Base-by-base conservation (phyloP, 768 basidiomycete species). In the Lentinula detonsa region DNA sequence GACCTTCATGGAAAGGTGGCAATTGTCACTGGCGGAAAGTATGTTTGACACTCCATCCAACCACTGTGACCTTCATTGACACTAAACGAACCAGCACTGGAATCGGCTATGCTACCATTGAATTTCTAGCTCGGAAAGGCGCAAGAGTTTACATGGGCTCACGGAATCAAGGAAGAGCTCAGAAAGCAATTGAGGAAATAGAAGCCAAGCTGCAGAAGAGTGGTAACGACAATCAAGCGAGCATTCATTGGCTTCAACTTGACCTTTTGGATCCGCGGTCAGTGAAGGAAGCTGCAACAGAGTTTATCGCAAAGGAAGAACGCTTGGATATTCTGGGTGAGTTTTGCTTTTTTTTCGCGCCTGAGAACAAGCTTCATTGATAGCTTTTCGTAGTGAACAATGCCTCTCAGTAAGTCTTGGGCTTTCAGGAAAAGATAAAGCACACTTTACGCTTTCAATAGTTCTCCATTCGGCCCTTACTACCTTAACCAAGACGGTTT, bases 21-120 rank as follows among this genome's bases (percentile, higher is more conserved):
- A 1, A 66, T 84, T n/a, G 78, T 83, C 39, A 81, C 80, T 0
- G 83, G 83, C 10, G 81, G 80, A 58, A 79, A 76, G 79, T 78
- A 51, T 53, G 75, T 70, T 15, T 6, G 1, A 40, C 13, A 42
- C 52, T 35, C 48, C 63, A n/a, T 57, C 43, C 7, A 59, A 60
- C 23, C 40, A 28, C 28, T 28, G 28, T 28, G 2, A 28, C 28
- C 28, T 59, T n/a, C 61, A 55, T 43, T 54, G 23, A 10, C 34
- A 63, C 40, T 40, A 57, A 3, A 77, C 74, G 1, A 69, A 74
- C 7, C 72, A 74, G 46, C 28, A 28, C 28, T 28, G 28, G 28
- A 28, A 28, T 28, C 28, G 28, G 28, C 28, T 28, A 28, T 28
- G 28, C 28, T 28, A 28, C 28, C 28, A 28, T 28, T 28, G 28